Percentiles rank a stretch among this genome's conserved stretches.
These are phyloP conservation scores for Rosa persica DNA, from an alignment of 306 rosid genomes.

Conservation along the genomic window DNA sequence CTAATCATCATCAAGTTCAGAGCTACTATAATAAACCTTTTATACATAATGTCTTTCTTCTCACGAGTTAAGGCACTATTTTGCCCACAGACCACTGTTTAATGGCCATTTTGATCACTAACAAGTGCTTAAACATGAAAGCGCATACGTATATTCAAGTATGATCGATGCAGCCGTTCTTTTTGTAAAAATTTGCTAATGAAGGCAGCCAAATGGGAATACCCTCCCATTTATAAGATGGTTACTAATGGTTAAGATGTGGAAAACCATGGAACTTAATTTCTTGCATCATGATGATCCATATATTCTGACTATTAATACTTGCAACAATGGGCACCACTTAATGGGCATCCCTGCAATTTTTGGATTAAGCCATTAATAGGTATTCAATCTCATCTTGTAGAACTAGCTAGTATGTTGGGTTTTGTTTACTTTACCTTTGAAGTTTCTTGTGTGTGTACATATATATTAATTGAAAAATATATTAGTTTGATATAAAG, in stretches of 20 bases:
- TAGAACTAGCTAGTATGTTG: background rate
- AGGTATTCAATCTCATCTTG: constrained; percentile 1
- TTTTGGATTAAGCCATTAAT: background rate
- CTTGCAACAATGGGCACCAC: background rate
- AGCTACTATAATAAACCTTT: background rate
- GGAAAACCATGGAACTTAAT: background rate
- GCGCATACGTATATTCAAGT: background rate
- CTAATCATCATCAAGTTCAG: background rate
- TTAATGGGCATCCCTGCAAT: background rate
- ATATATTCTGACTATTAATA: background rate
- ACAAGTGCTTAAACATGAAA: background rate
- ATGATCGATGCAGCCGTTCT: background rate
- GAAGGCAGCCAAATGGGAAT: background rate
- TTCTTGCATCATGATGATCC: background rate
- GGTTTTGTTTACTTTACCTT: background rate
- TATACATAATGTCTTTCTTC: background rate
- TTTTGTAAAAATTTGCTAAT: background rate
- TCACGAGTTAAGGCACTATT: background rate
- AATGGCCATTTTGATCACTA: constrained; percentile 4
- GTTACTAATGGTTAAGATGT: background rate
- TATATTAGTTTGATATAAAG: background rate
- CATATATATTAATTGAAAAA: too few relatives aligned
- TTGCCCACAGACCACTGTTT: background rate
- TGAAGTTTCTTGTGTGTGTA: background rate
- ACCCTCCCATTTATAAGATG: background rate